Evolutionary conservation across 2,329 filamentous ascomycete species (phyloP).

Genomic region (Claviceps purpurea): DNA sequence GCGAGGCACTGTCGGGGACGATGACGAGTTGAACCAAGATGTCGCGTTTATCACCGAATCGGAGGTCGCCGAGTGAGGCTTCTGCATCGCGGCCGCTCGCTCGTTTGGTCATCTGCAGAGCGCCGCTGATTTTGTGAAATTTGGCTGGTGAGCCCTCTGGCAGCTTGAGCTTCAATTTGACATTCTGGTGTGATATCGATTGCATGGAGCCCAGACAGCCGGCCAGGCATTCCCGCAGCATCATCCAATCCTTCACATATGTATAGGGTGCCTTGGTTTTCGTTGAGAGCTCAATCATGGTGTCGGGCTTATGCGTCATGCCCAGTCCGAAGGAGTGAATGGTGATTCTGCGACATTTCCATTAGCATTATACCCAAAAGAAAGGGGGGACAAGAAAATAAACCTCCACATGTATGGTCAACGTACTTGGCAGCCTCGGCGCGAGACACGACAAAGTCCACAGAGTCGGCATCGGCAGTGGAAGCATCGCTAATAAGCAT

Average conservation of each 20-base stretch:
- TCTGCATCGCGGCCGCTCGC: conserved; percentile 91
- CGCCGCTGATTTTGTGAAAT: conserved; percentile 96
- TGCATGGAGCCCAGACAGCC: conserved; percentile 87
- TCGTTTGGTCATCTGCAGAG: conserved; percentile 89
- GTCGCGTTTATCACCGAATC: conserved; percentile 90
- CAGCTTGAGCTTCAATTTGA: conserved; percentile 84
- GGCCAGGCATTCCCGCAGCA: conserved; percentile 90
- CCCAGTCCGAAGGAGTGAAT: conserved; percentile 96
- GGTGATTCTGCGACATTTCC: conserved; percentile 52
- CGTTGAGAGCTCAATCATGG: conserved; percentile 93
- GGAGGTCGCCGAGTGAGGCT: conserved; percentile 77
- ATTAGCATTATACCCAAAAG: not conserved
- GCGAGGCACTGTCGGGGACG: conserved; percentile 66
- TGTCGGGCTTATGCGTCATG: conserved; percentile 95
- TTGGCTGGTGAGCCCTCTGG: conserved; percentile 95
- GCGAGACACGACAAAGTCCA: conserved; percentile 93
- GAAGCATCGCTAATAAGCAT: conserved; percentile 96
- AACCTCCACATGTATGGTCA: no score
- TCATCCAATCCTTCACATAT: conserved; percentile 99
- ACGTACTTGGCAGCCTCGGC: conserved; percentile 91
- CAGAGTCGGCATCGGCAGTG: conserved; percentile 84
- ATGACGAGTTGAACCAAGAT: conserved; percentile 91
- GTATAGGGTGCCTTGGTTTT: conserved; percentile 94
- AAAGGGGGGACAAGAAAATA: not conserved
- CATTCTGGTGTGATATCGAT: conserved; percentile 93